Evolutionary conservation across 345 rosid species (phyloP), one percentile per base, ranked within the genome.

Genomic region (Euphorbia tirucalli): DNA sequence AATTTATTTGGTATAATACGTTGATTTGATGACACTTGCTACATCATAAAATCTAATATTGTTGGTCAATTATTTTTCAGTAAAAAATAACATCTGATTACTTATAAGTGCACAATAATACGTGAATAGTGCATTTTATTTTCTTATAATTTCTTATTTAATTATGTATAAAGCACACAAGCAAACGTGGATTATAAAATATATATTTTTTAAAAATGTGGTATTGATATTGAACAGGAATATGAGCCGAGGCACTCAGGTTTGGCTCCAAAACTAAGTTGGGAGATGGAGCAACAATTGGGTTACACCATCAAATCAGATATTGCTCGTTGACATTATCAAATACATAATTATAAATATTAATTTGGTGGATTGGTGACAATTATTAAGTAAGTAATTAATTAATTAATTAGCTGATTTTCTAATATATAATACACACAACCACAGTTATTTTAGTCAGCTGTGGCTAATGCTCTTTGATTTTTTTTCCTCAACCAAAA

Each of bases 231-330:
- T 32, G 46, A 37, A 27, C 80, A 90, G 92, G 92, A 90, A 24
- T 85, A 88, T 70, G 90, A 52, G 9, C 81, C 96, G 2, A 46
- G 72, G 69, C 89, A 86, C 25, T 70, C 75, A 16, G 87, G 76
- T 19, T 88, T 82, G 72, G 89, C 86, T 3, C 46, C 88, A 3
- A 85, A 83, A 71, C 76, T 85, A 44, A 88, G 80, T 31, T 88
- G 91, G 93, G 93, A 87, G 82, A 78, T 77, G 83, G 89, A 86
- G 79, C 88, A 87, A 27, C 89, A 86, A 25, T 10, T 81, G 69
- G 92, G 86, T 19, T 85, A 83, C 78, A 70, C 82, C 22, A 55
- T 87, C 28, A 86, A 84, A 73, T 74, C 81, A 14, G 89, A 86
- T 24, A 84, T 86, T 14, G 77, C 83, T 22, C 89, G 91, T 79